These are phyloP conservation scores for Trametes sanguinea DNA, from an alignment of 768 basidiomycete genomes.

Conservation along the genomic window DNA sequence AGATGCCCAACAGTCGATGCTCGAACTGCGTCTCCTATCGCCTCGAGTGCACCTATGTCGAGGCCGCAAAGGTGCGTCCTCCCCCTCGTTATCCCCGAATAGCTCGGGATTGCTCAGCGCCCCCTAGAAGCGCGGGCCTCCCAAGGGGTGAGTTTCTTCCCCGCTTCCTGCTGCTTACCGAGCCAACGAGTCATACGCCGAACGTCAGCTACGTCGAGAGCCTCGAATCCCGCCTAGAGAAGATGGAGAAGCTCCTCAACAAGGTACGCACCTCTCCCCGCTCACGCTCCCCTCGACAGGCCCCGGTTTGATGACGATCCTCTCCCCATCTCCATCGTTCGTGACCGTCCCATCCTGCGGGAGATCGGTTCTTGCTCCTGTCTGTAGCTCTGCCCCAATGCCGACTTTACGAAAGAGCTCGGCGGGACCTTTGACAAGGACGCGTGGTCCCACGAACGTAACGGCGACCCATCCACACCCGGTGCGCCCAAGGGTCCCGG, in stretches of 20 bases:
- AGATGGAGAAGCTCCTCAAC: slow-evolving; percentile 43
- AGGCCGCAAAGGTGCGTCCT: slow-evolving; percentile 60
- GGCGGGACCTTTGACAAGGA: slow-evolving; percentile 47
- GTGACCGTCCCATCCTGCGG: neutral
- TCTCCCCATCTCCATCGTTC: neutral
- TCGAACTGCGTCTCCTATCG: slow-evolving; percentile 62
- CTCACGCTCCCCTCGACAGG: neutral
- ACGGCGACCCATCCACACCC: slow-evolving; percentile 24
- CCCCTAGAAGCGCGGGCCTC: slow-evolving; percentile 54
- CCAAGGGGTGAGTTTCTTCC: slow-evolving; percentile 51
- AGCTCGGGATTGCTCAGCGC: neutral
- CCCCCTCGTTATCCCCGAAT: neutral
- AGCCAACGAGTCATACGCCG: neutral
- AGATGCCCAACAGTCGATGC: slow-evolving; percentile 62
- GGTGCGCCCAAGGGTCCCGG: slow-evolving; percentile 4
- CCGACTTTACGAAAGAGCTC: slow-evolving; percentile 60
- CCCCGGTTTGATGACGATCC: neutral
- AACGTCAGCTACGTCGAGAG: slow-evolving; percentile 39
- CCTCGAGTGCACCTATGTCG: slow-evolving; percentile 66
- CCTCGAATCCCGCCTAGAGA: slow-evolving; percentile 45
- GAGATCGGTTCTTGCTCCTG: too few species aligned
- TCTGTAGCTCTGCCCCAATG: slow-evolving; percentile 62
- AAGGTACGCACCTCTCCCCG: slow-evolving; percentile 31
- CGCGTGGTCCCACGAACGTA: slow-evolving; percentile 32
- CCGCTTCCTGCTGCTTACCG: neutral